phyloP scores from a whole-genome alignment of 441 rosid species.

The Euphorbia celastroides region DNA sequence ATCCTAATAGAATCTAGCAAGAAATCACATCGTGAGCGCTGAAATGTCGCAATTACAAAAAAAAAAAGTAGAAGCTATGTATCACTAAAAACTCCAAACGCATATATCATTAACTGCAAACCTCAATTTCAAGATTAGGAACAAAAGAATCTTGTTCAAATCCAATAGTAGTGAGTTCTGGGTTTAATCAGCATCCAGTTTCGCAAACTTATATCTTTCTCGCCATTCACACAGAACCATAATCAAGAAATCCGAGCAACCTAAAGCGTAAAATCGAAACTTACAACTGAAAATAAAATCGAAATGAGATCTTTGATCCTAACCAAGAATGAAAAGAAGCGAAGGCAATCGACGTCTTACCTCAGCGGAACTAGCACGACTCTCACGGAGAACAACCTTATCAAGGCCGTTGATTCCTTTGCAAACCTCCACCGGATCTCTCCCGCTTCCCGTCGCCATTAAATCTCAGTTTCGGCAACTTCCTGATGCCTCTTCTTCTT shows the following conservation, averaged over 20 bases:
- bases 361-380: constrained; percentile 65
- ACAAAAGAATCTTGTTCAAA: not conserved
- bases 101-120: not conserved
- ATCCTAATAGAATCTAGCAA: not conserved
- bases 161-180: not conserved
- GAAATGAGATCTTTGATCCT: constrained; percentile 7
- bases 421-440: constrained; percentile 32
- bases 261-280: not conserved
- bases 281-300: not conserved
- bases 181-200: not conserved
- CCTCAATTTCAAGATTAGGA: not conserved
- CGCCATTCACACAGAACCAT: not conserved
- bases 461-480: not conserved
- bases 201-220: not conserved
- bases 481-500: not conserved
- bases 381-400: constrained; percentile 60
- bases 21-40: not conserved
- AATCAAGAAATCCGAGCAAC: not conserved
- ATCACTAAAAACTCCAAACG: not conserved
- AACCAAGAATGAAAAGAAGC: not conserved
- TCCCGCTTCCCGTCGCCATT: constrained; percentile 37
- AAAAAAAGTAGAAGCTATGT: not conserved
- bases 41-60: not conserved
- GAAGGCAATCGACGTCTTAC: constrained; percentile 27
- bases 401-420: constrained; percentile 65